These are phyloP conservation scores for Crithidia acanthocephali DNA, from an alignment of 208 protist genomes.

Conservation along the genomic window DNA sequence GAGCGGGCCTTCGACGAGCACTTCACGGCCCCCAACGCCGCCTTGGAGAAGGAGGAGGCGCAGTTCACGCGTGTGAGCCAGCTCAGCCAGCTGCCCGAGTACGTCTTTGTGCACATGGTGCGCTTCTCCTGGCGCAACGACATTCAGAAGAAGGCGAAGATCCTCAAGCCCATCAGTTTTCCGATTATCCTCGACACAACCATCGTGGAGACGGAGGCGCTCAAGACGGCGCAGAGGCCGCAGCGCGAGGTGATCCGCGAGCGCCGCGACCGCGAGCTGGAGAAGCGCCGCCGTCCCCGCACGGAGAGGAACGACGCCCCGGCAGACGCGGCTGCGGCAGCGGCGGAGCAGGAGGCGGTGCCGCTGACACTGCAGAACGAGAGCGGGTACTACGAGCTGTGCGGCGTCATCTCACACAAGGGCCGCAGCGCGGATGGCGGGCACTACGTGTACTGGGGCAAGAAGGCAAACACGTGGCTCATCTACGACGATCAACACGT, in stretches of 20 bases:
- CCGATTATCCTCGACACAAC: conserved; percentile 74
- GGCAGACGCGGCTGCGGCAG: conserved; percentile 1
- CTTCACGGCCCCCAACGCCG: conserved; percentile 56
- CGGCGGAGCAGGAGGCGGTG: conserved; percentile 18
- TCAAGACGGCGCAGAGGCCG: conserved; percentile 47
- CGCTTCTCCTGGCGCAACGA: conserved; percentile 91
- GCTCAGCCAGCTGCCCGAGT: conserved; percentile 73
- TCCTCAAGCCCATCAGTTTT: conserved; percentile 85
- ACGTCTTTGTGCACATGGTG: conserved; percentile 90
- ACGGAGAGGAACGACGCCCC: conserved; percentile 12
- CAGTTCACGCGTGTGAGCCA: conserved; percentile 53
- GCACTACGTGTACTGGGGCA: conserved; percentile 95
- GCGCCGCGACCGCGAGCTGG: conserved; percentile 66
- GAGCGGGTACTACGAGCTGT: conserved; percentile 91
- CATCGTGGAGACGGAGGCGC: conserved; percentile 56
- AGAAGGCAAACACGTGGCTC: conserved; percentile 64
- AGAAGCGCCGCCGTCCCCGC: conserved; percentile 39
- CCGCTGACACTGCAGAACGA: conserved; percentile 43
- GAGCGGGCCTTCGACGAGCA: conserved; percentile 69
- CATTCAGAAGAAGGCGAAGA: conserved; percentile 86
- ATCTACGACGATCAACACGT: conserved; percentile 81
- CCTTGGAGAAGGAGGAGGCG: conserved; percentile 45
- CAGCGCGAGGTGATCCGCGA: conserved; percentile 44
- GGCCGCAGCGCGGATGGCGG: conserved; percentile 87
- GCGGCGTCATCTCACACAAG: conserved; percentile 92